Conservation (phyloP, 179 eudicot genomes). For the Beta corolliflora region DNA sequence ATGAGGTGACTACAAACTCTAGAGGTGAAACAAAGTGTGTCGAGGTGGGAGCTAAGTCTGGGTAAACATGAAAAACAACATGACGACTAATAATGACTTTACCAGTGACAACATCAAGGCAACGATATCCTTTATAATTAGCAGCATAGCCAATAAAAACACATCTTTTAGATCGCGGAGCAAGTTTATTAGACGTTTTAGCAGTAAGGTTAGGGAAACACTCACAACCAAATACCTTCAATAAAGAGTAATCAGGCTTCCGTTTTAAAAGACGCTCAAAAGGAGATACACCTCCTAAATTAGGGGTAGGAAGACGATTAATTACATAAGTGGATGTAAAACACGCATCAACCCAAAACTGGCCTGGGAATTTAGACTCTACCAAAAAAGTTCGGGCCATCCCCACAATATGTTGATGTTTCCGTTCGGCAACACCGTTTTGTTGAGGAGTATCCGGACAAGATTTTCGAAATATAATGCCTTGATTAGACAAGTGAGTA, state of each 20-base stretch:
- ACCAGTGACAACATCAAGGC: background rate
- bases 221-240: background rate
- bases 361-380: background rate
- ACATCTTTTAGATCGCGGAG: background rate
- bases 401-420: background rate
- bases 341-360: background rate
- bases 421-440: background rate
- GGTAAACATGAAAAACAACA: background rate
- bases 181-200: background rate
- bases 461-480: conserved; percentile 1
- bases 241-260: background rate
- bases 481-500: background rate
- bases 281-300: background rate
- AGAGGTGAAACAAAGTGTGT: no score
- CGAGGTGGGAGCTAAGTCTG: background rate
- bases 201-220: background rate
- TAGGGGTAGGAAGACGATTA: background rate
- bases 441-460: background rate
- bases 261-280: background rate
- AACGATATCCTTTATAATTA: background rate
- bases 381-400: background rate
- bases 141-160: background rate
- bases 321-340: background rate
- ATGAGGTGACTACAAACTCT: no score
- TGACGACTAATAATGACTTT: background rate